These are phyloP conservation scores for Pezicula radicicola DNA, from an alignment of 2,329 filamentous ascomycete species.

Conservation along the genomic window DNA sequence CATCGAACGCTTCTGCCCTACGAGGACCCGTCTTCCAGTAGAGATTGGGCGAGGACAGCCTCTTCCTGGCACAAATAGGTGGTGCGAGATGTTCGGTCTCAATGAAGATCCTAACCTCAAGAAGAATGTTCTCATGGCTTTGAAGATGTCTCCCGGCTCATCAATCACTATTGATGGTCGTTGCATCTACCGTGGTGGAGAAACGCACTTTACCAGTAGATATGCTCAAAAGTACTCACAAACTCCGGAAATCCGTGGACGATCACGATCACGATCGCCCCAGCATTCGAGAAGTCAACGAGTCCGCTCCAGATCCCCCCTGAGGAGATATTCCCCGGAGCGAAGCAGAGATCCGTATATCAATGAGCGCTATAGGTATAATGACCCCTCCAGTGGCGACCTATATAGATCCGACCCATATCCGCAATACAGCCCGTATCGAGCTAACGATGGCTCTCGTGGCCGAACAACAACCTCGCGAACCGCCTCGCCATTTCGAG, in stretches of 20 bases:
- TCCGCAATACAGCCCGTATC: too few species aligned
- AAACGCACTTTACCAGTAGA: conserved; percentile 9
- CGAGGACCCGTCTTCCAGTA: conserved; percentile 3
- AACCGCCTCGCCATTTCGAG: conserved; percentile 5
- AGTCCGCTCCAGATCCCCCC: not conserved
- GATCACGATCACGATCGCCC: conserved; percentile 2
- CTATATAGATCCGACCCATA: too few species aligned
- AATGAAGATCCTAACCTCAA: conserved; percentile 13
- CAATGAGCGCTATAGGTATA: too few species aligned
- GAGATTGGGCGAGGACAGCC: conserved; percentile 7
- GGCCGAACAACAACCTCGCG: not conserved
- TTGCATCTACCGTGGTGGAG: conserved; percentile 19
- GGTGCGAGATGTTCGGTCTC: conserved; percentile 17
- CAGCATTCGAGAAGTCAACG: not conserved
- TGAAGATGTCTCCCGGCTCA: conserved; percentile 17
- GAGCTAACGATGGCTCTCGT: not conserved
- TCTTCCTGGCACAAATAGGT: conserved; percentile 15
- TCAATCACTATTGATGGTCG: conserved; percentile 17
- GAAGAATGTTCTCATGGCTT: conserved; percentile 12
- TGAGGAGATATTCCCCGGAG: conserved; percentile 5
- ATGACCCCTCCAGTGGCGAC: too few species aligned
- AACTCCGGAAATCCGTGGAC: conserved; percentile 8
- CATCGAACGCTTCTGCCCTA: conserved; percentile 20
- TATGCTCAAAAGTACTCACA: conserved; percentile 4
- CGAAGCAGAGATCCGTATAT: not conserved